Evolutionary conservation across 805 yeast species (phyloP).

Genomic region (Pichia occidentalis): DNA sequence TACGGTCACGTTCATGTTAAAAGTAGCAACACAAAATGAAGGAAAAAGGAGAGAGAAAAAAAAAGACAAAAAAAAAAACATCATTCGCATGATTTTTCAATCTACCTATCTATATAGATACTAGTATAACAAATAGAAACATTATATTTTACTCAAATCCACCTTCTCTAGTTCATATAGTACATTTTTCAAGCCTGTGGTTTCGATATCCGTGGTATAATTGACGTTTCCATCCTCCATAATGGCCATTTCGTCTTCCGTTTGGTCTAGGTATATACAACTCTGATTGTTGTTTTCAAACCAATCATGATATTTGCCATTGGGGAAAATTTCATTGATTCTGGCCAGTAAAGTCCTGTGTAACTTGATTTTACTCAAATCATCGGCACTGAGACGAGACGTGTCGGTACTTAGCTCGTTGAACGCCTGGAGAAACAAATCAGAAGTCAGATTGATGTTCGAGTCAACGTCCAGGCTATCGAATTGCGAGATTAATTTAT

Average conservation of each 20-base stretch:
- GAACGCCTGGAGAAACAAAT: constrained; percentile 34
- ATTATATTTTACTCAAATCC: constrained; percentile 5
- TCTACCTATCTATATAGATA: too few relatives aligned
- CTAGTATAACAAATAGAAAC: too few relatives aligned
- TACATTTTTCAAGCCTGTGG: constrained; percentile 7
- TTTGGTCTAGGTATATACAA: constrained; percentile 8
- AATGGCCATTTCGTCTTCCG: too few relatives aligned
- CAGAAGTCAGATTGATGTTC: constrained; percentile 35
- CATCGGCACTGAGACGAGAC: constrained; percentile 32
- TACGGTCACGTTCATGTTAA: too few relatives aligned
- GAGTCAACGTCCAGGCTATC: constrained; percentile 29
- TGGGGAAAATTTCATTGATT: constrained; percentile 14
- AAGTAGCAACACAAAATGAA: too few relatives aligned
- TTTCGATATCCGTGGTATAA: constrained; percentile 1
- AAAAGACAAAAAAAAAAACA: too few relatives aligned
- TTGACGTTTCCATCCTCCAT: too few relatives aligned
- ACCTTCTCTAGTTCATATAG: constrained; percentile 9
- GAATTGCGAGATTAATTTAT: too few relatives aligned
- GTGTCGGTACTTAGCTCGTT: constrained; percentile 35
- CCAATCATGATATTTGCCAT: constrained; percentile 7
- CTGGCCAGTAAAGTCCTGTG: constrained; percentile 14
- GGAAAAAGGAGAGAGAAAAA: too few relatives aligned
- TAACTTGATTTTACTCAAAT: constrained; percentile 31
- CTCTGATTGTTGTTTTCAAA: constrained; percentile 15
- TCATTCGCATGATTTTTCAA: too few relatives aligned